A percentile compares a stretch with the other conserved stretches of the same genome.
Conservation (phyloP, 2,329 filamentous ascomycete genomes). For the Nemania diffusa region DNA sequence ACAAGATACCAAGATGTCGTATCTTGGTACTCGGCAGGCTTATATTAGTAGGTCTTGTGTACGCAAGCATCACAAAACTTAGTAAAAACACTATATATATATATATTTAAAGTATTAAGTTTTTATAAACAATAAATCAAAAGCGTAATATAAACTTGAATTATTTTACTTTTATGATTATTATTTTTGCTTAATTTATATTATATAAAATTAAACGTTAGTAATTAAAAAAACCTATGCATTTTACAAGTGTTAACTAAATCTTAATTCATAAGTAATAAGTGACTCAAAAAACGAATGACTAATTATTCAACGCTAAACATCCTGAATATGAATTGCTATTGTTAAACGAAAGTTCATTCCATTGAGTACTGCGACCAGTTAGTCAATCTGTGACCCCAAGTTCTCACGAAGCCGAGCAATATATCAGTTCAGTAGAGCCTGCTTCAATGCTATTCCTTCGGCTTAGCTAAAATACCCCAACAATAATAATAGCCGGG, state of each 20-base stretch:
- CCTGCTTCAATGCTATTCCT: background rate
- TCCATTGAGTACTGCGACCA: conserved; percentile 13
- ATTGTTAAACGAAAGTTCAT: conserved; percentile 8
- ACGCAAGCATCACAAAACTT: no score
- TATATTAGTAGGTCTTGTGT: no score
- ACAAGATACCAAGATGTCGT: no score
- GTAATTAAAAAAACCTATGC: background rate
- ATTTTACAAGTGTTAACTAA: background rate
- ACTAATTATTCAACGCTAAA: conserved; percentile 18
- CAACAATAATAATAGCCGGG: background rate
- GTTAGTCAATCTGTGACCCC: conserved; percentile 19
- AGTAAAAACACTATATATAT: no score
- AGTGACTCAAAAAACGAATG: no score
- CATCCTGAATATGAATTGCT: background rate
- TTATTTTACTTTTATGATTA: no score
- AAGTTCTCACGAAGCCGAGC: background rate
- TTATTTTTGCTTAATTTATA: no score
- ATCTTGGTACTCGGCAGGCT: no score
- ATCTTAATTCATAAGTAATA: conserved; percentile 8
- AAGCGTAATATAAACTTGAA: no score
- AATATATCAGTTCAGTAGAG: background rate
- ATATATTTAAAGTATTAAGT: no score
- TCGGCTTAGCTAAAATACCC: background rate
- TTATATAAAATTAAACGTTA: background rate
- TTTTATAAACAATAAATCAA: no score